These are phyloP conservation scores for Citropsis articulata DNA, from an alignment of 345 rosid species.

Conservation along the genomic window DNA sequence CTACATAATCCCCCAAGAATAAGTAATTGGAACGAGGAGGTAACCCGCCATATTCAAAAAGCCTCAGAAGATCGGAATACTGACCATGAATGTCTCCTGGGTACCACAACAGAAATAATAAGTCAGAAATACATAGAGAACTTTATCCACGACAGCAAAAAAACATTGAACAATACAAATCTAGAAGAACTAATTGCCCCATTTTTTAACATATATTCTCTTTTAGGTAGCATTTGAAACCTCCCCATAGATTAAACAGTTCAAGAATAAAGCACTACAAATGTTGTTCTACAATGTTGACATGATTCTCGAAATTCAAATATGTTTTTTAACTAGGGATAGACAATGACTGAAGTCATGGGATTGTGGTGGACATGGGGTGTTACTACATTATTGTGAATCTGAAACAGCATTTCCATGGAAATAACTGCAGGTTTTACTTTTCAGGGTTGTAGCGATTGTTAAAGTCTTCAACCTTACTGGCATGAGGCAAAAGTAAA, in stretches of 20 bases:
- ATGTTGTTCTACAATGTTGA: neutral
- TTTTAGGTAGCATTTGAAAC: neutral
- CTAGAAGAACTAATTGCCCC: neutral
- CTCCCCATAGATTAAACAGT: neutral
- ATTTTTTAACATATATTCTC: neutral
- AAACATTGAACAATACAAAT: neutral
- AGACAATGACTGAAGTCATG: neutral
- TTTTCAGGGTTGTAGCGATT: neutral
- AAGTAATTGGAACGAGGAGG: conserved; percentile 84
- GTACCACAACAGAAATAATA: neutral
- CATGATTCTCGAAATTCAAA: neutral
- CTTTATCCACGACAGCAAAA: neutral
- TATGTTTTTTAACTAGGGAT: neutral
- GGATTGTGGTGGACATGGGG: neutral
- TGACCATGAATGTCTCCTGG: conserved; percentile 93
- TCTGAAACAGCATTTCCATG: neutral
- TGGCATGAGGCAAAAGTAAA: neutral
- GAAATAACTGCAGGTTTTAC: neutral
- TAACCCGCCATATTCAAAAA: conserved; percentile 75
- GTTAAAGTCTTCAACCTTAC: neutral
- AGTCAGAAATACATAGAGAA: neutral
- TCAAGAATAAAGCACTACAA: neutral
- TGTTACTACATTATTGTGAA: neutral
- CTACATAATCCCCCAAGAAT: conserved; percentile 88
- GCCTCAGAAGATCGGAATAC: conserved; percentile 84